Evolutionary conservation across 2,329 filamentous ascomycete species (phyloP).

Genomic region (Clathrospora elynae): DNA sequence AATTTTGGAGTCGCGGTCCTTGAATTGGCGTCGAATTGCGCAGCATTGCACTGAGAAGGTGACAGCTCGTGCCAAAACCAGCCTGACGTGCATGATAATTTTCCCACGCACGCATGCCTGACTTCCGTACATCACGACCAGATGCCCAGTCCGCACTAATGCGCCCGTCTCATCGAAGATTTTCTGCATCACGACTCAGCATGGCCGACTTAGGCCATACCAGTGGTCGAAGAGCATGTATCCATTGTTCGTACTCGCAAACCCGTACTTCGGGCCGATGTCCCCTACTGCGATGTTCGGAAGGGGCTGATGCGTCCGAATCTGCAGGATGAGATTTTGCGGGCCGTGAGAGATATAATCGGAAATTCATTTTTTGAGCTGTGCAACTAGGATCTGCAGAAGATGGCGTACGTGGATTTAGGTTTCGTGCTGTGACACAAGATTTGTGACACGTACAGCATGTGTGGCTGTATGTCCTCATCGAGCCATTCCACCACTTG

Average conservation of each 20-base stretch:
- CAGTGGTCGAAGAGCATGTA: conserved; percentile 60
- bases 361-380: conserved; percentile 40
- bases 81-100: conserved; percentile 57
- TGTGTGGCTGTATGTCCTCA: conserved; percentile 62
- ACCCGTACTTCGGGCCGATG: conserved; percentile 62
- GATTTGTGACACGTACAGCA: conserved; percentile 46
- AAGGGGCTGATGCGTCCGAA: conserved; percentile 56
- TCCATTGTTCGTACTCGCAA: conserved; percentile 59
- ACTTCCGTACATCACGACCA: conserved; percentile 58
- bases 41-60: conserved; percentile 60
- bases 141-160: conserved; percentile 55
- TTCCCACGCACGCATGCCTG: conserved; percentile 56
- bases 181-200: conserved; percentile 56
- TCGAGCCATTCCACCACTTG: conserved; percentile 62
- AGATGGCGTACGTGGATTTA: conserved; percentile 14
- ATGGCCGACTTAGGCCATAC: conserved; percentile 55
- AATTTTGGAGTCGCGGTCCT: conserved; percentile 55
- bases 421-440: too few relatives aligned
- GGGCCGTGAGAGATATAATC: conserved; percentile 55
- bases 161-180: conserved; percentile 54
- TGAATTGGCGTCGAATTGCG: conserved; percentile 56
- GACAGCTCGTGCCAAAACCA: conserved; percentile 59
- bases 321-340: conserved; percentile 60
- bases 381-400: conserved; percentile 58
- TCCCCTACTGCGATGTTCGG: conserved; percentile 59